Evolutionary conservation across 75 land plant genomes (phyloP), one percentile per base, ranked within the genome.

Genomic region (Selaginella moellendorffii): DNA sequence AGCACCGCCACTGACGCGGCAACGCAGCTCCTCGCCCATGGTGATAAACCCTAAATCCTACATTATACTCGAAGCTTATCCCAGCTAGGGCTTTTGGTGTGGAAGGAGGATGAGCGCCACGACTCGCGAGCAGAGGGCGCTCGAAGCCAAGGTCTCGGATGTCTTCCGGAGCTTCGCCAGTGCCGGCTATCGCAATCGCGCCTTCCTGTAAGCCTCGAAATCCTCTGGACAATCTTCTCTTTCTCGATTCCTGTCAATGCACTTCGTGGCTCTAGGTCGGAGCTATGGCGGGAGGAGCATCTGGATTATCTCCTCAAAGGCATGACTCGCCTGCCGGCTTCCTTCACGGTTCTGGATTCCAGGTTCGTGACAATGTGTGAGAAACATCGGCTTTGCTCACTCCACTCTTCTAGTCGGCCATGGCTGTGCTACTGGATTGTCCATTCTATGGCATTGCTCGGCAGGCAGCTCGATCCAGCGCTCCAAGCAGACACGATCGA

Each of bases 371-470:
- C 26, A n/a, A 25, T 56, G 20, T 25, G n/a, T 30, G 24, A n/a
- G n/a, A n/a, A n/a, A n/a, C 20, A 2, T 23, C 1, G 22, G 61
- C 2, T 56, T 2, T 54, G 46, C 71, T 68, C n/a, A n/a, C n/a
- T n/a, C n/a, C n/a, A n/a, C n/a, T 46, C 22, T 29, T 79, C 60
- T 68, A 90, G 97, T 82, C 97, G 97, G 26, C 91, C 97, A 52
- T 90, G 97, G 97, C 52, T 90, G n/a, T 90, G 97, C 75, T 93
- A 85, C 25, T 93, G 98, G 98, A 93, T 93, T 54, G 68, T 93
- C 65, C 98, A 93, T 54, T 83, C 98, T 1, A 54, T 88, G 66
- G 89, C 87, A 54, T 54, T 93, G 61, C 68, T 93, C 63, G 82
- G 78, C 10, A 79, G 80, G 14, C 65, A 59, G 29, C 31, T 85